Conservation (phyloP, 192 early-diverging fungal species). For the Lobulomyces angularis region DNA sequence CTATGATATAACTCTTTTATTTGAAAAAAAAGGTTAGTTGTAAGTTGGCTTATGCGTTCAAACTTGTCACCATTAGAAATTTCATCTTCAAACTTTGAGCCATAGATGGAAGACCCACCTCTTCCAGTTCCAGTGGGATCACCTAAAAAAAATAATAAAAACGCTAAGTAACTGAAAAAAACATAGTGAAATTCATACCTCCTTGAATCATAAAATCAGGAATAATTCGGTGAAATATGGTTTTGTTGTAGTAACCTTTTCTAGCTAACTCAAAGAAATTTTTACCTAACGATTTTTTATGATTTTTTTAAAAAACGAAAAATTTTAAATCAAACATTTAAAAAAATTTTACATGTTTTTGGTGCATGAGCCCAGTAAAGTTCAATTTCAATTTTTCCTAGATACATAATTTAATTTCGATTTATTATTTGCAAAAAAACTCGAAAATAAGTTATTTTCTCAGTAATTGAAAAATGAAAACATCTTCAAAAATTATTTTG, state of each 20-base stretch:
- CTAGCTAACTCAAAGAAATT: slow-evolving; percentile 38
- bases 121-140: slow-evolving; percentile 91
- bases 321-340: slow-evolving; percentile 20
- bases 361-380: slow-evolving; percentile 81
- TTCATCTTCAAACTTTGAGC: slow-evolving; percentile 77
- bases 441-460: no score
- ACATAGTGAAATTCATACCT: slow-evolving; percentile 18
- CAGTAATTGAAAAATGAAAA: no score
- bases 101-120: slow-evolving; percentile 76
- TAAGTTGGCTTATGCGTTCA: slow-evolving; percentile 9
- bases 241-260: slow-evolving; percentile 69
- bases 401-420: no score
- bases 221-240: slow-evolving; percentile 68
- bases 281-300: neutral
- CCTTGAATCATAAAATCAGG: slow-evolving; percentile 96
- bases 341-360: slow-evolving; percentile 73
- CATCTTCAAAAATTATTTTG: no score
- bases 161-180: slow-evolving; percentile 3
- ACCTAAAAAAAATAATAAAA: slow-evolving; percentile 19
- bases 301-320: neutral
- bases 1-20: slow-evolving; percentile 53
- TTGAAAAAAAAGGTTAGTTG: neutral
- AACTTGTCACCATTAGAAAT: slow-evolving; percentile 54
- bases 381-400: slow-evolving; percentile 59
- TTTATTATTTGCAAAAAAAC: no score